Evolutionary conservation across 23 red algal species (phyloP), one percentile per base, ranked within the genome.

Genomic region (Gracilaria caudata): DNA sequence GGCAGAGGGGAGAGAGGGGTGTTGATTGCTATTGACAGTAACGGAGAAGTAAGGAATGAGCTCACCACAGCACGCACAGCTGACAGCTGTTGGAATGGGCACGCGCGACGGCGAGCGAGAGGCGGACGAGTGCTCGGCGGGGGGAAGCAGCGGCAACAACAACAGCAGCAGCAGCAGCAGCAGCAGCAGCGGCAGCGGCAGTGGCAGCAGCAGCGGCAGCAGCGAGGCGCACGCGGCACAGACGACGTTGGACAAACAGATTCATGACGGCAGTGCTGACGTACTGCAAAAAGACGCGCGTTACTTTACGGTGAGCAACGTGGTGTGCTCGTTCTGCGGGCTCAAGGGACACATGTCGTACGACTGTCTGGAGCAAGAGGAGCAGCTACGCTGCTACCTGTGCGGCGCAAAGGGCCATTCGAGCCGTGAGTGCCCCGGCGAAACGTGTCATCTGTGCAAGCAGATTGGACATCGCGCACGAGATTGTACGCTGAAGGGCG

Each of bases 261-360:
- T 45, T 7, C 25, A 19, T 47, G 33, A 29, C 33, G 70, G 65
- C 65, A 28, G 65, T 28, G 37, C 37, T 36, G 70, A 75, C 70
- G 38, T 75, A 16, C 37, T 75, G 0, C 82, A 86, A 59, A 86
- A 86, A 19, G 66, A 86, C 68, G 82, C 68, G 20, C 82, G 82
- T 7, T 86, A 86, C 61, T 86, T 86, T 33, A 86, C 44, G 43
- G 24, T 76, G 51, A 26, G 10, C 28, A 86, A 86, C 68, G 82
- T 86, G 56, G 68, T 86, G 16, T 86, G 82, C 32, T 60, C 57
- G 51, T 58, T 68, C 24, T 86, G 82, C 64, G 82, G 82, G 51
- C 25, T 86, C 0, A 86, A 86, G 29, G 82, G 82, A 6, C 82
- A 86, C 82, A 72, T 72, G 82, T 86, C 82, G 51, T 86, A 68